These are phyloP conservation scores for Phlegmacium glaucopus DNA, from an alignment of 768 basidiomycete genomes.

Conservation along the genomic window DNA sequence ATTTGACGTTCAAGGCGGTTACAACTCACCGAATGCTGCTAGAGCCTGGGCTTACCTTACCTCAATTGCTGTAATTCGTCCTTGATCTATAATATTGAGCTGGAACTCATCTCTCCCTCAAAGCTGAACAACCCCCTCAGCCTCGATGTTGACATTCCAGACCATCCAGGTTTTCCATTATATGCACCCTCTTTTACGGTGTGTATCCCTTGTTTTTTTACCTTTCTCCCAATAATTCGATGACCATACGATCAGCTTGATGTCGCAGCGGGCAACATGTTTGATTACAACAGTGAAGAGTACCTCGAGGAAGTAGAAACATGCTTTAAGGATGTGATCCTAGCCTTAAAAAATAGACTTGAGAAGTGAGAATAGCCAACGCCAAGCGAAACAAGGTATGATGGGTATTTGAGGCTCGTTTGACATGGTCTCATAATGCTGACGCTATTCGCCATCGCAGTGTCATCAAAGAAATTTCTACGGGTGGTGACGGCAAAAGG, in stretches of 20 bases:
- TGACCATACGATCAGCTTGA: constrained; percentile 44
- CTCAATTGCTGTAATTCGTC: constrained; percentile 52
- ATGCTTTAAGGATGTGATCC: constrained; percentile 33
- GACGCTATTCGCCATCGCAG: too few relatives aligned
- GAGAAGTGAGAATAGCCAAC: constrained; percentile 1
- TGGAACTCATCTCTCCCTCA: not conserved
- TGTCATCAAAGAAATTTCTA: too few relatives aligned
- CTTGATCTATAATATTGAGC: not conserved
- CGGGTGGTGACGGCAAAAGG: too few relatives aligned
- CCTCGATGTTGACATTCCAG: constrained; percentile 67
- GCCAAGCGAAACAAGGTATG: not conserved
- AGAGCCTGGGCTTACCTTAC: constrained; percentile 86
- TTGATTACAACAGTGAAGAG: constrained; percentile 65
- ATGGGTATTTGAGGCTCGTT: not conserved
- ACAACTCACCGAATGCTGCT: constrained; percentile 79
- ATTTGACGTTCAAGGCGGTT: constrained; percentile 59
- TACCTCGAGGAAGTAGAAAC: constrained; percentile 46
- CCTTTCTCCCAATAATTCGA: not conserved
- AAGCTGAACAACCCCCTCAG: constrained; percentile 56
- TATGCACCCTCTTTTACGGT: constrained; percentile 79
- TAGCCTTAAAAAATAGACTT: constrained; percentile 24
- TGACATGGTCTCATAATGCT: not conserved
- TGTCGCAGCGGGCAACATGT: constrained; percentile 68
- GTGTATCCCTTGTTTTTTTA: constrained; percentile 6
- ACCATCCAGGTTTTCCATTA: constrained; percentile 66